Evolutionary conservation across 1,284 basidiomycete species (phyloP), one percentile per base, ranked within the genome.

Genomic region (Inonotus hispidus): DNA sequence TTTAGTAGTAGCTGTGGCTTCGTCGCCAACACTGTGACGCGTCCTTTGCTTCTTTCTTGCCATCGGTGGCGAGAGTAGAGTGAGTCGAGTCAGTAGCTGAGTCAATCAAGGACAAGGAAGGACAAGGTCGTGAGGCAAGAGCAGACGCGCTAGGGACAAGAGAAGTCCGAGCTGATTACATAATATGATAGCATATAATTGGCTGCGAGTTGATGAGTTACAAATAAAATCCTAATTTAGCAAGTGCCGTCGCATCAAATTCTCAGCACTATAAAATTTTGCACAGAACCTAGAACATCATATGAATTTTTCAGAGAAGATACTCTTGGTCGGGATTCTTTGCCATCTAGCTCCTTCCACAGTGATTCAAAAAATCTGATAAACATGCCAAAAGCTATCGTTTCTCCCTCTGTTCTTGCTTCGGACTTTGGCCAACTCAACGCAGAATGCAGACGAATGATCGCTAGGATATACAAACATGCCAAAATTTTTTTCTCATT

Each of bases 391-490:
- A 82, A 83, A 70, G 87, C 91, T 19, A 94, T 95, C 74, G 92
- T 96, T 72, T 87, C 92, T 8, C 93, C 93, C 35, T 95, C 92
- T 14, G 92, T 95, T 43, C 88, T 95, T 29, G 93, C 93, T 62
- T 93, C 91, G n/a, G 93, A 98, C 79, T 93, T 98, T 75, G 93
- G 92, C 45, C 88, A 95, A 70, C 84, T 98, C 66, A 88, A 85
- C 59, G 87, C 87, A 68, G 93, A 97, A 84, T 96, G 95, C 76
- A 88, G 88, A 70, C 83, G 93, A 58, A 96, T 97, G 90, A 91
- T 96, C 66, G 85, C n/a, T n/a, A n/a, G n/a, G n/a, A n/a, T n/a
- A n/a, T n/a, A 0, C 19, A 32, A 70, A 64, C 62, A 93, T 94
- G 92, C 89, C 87, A 67, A 82, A 83, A 70, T 96, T 72, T 87